Evolutionary conservation across 768 basidiomycete genomes (phyloP), one percentile per base, ranked within the genome.

Genomic region (Auricularia cornea): DNA sequence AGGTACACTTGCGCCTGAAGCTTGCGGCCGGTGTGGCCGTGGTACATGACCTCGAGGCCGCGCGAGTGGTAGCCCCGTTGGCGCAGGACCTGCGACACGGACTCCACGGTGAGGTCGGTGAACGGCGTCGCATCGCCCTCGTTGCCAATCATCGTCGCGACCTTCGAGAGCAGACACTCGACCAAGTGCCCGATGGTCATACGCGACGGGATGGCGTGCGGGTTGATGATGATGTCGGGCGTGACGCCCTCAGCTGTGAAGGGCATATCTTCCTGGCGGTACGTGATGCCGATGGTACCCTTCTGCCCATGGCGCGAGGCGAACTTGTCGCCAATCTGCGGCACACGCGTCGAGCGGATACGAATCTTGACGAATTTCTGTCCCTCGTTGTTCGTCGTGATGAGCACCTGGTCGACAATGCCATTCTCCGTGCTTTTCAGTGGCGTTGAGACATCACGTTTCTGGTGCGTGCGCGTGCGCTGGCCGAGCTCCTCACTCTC

Each of bases 131-230:
- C 97, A 70, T 99, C 97, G 64, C 97, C 97, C 75, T 98, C 96
- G 63, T 94, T 91, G 40, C 97, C 97, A 63, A 93, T 90, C 65
- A 98, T 84, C 0, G 96, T 97, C 3, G 96, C 94, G 3, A 99
- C 88, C 74, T 99, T 99, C 14, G 92, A 94, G 30, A 99, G 79
- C 38, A 99, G 79, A 84, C 94, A 97, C 75, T 99, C 97, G 71
- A 99, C 95, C 81, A 99, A 86, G 76, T 99, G 97, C 29, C 97
- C 97, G 69, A 99, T 99, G 28, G 97, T 99, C 97, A 99, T 99
- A 78, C 97, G 96, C 60, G 97, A 98, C 3, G 97, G 97, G 75
- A 99, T 99, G 71, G 97, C 97, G 75, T 99, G 97, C 41, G 97
- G 97, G 71, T 99, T 99, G 76, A 99, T 99, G 78, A 99, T 84